Evolutionary conservation across 164 flowering plant genomes (phyloP), one percentile per base, ranked within the genome.

Genomic region (Aristolochia fimbriata): DNA sequence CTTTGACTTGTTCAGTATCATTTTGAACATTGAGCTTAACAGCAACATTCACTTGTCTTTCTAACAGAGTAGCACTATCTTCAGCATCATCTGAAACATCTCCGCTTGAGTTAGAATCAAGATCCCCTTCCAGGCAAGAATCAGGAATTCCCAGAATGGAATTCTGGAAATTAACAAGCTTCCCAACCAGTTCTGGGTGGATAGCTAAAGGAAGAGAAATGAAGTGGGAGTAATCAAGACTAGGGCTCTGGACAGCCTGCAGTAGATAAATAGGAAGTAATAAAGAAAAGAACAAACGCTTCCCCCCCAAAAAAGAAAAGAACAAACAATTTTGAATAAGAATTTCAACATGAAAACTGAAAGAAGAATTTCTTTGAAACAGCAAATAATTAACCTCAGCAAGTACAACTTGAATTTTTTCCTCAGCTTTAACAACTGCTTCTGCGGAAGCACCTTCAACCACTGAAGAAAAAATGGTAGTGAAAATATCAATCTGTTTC

Each of bases 141-240:
- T 67, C 70, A 51, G 51, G 51, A 67, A 7, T 67, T 64, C 81
- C 83, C 68, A 93, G 65, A 54, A 90, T 72, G 47, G 82, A 65
- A 67, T 79, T 83, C 77, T 90, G 99, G 73, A 93, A 93, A 45
- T 61, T 68, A 71, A 73, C 53, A 27, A 90, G 92, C 83, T 86
- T 90, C 53, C 82, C 85, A 33, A 93, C 96, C 70, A 93, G 73
- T 71, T 69, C 87, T 59, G 92, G 84, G 74, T 93, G 78, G 66
- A 88, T 78, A 53, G 97, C 97, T 81, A 93, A 76, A 4, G 99
- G 99, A 66, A 93, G 92, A 31, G 97, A 90, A 59, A 93, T 69
- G 62, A 93, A 93, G 77, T 93, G 98, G 37, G 97, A 82, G 66
- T 84, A 93, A 58, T 86, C 87, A 20, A 93, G 81, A 61, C 50